Evolutionary conservation across 2,329 filamentous ascomycete genomes (phyloP).

Genomic region (Aureobasidium sp.): DNA sequence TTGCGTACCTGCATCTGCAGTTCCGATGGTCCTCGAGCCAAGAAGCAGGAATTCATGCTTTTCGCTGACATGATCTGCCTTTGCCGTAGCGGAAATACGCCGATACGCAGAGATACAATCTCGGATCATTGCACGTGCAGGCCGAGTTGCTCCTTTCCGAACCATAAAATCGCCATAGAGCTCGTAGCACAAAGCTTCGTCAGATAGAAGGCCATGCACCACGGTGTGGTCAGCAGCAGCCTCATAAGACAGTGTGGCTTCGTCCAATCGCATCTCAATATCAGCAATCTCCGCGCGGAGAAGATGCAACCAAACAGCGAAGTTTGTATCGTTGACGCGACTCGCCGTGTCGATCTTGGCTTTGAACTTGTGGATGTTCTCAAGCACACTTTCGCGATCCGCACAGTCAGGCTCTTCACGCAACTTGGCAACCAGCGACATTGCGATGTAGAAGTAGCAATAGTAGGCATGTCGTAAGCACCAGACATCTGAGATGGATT

Average conservation of each 20-base stretch:
- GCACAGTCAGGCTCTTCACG: slow-evolving; percentile 31
- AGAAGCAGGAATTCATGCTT: slow-evolving; percentile 62
- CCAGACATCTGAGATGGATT: slow-evolving; percentile 37
- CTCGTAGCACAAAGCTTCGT: slow-evolving; percentile 67
- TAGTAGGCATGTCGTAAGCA: slow-evolving; percentile 38
- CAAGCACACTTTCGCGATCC: slow-evolving; percentile 44
- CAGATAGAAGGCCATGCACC: slow-evolving; percentile 58
- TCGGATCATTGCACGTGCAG: slow-evolving; percentile 60
- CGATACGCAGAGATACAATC: slow-evolving; percentile 64
- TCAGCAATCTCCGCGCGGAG: slow-evolving; percentile 64
- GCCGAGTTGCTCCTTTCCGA: slow-evolving; percentile 56
- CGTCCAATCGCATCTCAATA: slow-evolving; percentile 34
- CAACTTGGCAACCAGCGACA: slow-evolving; percentile 36
- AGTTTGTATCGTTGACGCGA: slow-evolving; percentile 61
- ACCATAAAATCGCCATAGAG: slow-evolving; percentile 67
- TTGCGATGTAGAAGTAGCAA: slow-evolving; percentile 37
- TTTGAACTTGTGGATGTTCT: slow-evolving; percentile 49
- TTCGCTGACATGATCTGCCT: slow-evolving; percentile 60
- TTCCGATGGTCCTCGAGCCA: slow-evolving; percentile 54
- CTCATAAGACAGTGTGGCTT: slow-evolving; percentile 60
- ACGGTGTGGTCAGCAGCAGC: slow-evolving; percentile 63
- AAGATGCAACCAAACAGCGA: slow-evolving; percentile 60
- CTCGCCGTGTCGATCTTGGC: slow-evolving; percentile 59
- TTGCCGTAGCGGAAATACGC: slow-evolving; percentile 61
- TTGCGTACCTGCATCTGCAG: slow-evolving; percentile 59